Conservation (phyloP, 2,329 filamentous ascomycete genomes). For the Sporothrix mexicana region DNA sequence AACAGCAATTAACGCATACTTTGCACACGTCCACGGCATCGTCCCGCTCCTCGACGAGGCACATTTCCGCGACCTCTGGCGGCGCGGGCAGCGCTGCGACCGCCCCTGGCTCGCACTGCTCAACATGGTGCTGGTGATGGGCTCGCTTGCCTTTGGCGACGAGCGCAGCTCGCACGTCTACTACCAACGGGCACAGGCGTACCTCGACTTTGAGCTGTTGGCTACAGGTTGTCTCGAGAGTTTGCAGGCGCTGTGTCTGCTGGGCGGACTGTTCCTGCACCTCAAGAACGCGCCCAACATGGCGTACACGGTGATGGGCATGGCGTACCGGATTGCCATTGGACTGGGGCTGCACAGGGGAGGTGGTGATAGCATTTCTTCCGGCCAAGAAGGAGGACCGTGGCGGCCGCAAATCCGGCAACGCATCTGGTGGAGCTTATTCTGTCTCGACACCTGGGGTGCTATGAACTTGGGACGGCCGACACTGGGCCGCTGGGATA, state of each 20-base stretch:
- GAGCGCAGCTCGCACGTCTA: not conserved
- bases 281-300: slow-evolving; percentile 6
- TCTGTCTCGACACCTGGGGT: slow-evolving; percentile 7
- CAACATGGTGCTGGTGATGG: slow-evolving; percentile 1
- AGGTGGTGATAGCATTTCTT: not conserved
- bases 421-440: slow-evolving; percentile 14
- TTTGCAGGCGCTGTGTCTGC: slow-evolving; percentile 19
- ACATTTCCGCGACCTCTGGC: slow-evolving; percentile 6
- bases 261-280: slow-evolving; percentile 5
- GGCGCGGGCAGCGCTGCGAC: slow-evolving; percentile 12
- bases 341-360: not conserved
- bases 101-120: slow-evolving; percentile 3
- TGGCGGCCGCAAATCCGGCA: slow-evolving; percentile 7
- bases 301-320: slow-evolving; percentile 19
- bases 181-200: not conserved
- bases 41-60: not conserved
- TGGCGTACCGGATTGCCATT: slow-evolving; percentile 14
- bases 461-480: not conserved
- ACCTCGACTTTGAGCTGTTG: slow-evolving; percentile 15
- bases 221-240: slow-evolving; percentile 12
- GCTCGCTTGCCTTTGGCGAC: slow-evolving; percentile 7
- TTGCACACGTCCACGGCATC: slow-evolving; percentile 16
- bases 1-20: slow-evolving; percentile 9
- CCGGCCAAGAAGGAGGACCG: not conserved
- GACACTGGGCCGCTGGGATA: slow-evolving; percentile 3